Percentiles rank a stretch among this genome's conserved stretches.
These are phyloP conservation scores for Falciphora oryzae DNA, from an alignment of 2,329 filamentous ascomycete genomes.

Conservation along the genomic window DNA sequence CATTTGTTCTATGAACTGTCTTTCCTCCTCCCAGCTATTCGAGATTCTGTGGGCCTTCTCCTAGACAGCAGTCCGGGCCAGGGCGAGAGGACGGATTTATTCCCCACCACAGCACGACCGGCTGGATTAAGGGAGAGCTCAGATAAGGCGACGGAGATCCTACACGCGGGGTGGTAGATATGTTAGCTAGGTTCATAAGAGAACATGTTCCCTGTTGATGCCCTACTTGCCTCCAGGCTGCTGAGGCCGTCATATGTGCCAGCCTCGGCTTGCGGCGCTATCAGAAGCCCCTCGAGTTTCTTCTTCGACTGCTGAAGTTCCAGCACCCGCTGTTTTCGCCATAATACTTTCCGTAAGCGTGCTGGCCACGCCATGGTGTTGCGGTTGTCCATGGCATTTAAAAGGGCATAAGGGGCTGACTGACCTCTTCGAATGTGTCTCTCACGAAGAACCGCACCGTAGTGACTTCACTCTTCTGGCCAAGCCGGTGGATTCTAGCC, in stretches of 20 bases:
- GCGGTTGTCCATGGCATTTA: no score
- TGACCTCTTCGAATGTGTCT: slow-evolving; percentile 24
- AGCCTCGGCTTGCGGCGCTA: slow-evolving; percentile 2
- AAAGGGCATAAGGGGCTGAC: neutral
- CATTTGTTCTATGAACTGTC: no score
- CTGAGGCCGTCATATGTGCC: neutral
- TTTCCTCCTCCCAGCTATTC: no score
- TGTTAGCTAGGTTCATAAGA: neutral
- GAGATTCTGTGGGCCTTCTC: no score
- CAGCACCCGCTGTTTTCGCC: slow-evolving; percentile 11
- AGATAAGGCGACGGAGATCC: neutral
- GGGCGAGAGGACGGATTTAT: no score
- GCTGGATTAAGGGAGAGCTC: no score
- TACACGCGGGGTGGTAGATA: neutral
- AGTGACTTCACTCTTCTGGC: slow-evolving; percentile 21
- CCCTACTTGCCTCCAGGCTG: neutral
- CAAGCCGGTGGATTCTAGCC: slow-evolving; percentile 23
- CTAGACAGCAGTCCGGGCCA: no score
- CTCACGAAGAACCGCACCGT: slow-evolving; percentile 21
- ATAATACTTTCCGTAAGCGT: neutral
- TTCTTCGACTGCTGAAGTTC: slow-evolving; percentile 16
- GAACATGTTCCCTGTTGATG: neutral
- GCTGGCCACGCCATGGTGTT: no score
- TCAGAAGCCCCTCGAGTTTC: slow-evolving; percentile 13
- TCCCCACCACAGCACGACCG: no score